Percentiles rank a stretch among this genome's conserved stretches.
phyloP scores from a whole-genome alignment of 352 stramenopile species.

The Phytopythium ostracodes region DNA sequence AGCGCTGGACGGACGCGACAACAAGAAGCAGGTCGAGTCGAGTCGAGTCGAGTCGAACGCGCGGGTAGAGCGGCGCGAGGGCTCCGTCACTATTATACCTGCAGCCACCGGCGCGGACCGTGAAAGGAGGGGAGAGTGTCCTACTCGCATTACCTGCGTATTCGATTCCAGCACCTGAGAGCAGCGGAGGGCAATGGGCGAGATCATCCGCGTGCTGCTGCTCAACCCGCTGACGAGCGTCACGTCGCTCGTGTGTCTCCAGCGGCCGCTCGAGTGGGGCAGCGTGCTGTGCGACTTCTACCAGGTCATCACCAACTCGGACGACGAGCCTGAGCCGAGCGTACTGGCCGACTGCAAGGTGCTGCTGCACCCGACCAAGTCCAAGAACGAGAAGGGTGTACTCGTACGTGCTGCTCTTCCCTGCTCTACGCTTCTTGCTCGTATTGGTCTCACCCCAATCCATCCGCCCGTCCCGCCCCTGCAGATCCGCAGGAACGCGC shows the following conservation, averaged over 20 bases:
- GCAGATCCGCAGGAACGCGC: conserved; percentile 60
- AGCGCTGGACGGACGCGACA: conserved; percentile 2
- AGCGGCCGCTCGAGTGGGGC: conserved; percentile 74
- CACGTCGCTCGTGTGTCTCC: conserved; percentile 76
- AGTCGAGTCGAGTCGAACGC: too few relatives aligned
- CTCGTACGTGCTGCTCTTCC: conserved; percentile 28
- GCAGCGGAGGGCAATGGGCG: conserved; percentile 32
- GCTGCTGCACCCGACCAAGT: conserved; percentile 78
- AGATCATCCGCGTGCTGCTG: conserved; percentile 80
- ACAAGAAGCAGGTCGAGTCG: background rate
- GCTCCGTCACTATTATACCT: background rate
- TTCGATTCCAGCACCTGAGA: too few relatives aligned
- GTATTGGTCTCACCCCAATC: background rate
- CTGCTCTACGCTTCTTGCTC: background rate
- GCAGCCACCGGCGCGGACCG: background rate
- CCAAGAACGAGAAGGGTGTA: conserved; percentile 74
- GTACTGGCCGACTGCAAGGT: conserved; percentile 69
- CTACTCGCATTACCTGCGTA: too few relatives aligned
- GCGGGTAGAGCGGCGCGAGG: background rate
- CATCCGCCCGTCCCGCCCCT: background rate
- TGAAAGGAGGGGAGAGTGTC: too few relatives aligned
- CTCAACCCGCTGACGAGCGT: conserved; percentile 62
- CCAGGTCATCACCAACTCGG: conserved; percentile 77
- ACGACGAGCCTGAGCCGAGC: conserved; percentile 59
- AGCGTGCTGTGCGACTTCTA: conserved; percentile 78